phyloP scores from a whole-genome alignment of 371 early-diverging fungal genomes.

The Synchytrium microbalum region DNA sequence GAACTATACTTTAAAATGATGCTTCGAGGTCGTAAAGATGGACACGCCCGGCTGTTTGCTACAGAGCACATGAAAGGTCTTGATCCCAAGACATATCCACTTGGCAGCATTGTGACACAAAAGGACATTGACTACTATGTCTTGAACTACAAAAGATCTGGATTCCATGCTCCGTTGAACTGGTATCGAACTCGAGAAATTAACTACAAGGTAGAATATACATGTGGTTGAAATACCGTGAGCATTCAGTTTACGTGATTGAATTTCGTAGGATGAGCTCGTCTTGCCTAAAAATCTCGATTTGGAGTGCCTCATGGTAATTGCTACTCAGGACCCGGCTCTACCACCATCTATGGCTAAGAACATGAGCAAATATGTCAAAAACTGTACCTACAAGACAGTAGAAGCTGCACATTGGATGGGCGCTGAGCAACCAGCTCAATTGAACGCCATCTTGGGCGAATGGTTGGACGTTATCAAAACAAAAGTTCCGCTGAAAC shows the following conservation, averaged over 20 bases:
- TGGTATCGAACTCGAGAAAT: no score
- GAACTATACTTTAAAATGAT: background rate
- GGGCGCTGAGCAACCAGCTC: no score
- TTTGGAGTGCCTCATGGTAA: no score
- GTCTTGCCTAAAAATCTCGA: no score
- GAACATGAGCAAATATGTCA: background rate
- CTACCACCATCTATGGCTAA: background rate
- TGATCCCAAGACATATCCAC: background rate
- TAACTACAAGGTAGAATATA: no score
- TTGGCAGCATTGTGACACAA: background rate
- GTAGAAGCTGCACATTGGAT: no score
- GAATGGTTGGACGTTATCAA: no score
- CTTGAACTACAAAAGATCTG: background rate
- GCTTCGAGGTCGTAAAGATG: background rate
- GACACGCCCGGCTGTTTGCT: background rate
- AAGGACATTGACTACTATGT: slow-evolving; percentile 1
- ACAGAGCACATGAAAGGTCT: background rate
- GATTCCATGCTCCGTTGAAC: background rate
- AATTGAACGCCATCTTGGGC: no score
- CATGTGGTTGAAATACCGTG: no score
- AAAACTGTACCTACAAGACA: background rate
- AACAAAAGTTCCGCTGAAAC: no score
- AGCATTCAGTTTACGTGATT: no score
- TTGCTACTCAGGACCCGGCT: background rate
- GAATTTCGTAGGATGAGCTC: background rate